A percentile compares a stretch with the other conserved stretches of the same genome.
phyloP scores from a whole-genome alignment of 2,329 filamentous ascomycete genomes.

The Aspergillus eucalypticola region DNA sequence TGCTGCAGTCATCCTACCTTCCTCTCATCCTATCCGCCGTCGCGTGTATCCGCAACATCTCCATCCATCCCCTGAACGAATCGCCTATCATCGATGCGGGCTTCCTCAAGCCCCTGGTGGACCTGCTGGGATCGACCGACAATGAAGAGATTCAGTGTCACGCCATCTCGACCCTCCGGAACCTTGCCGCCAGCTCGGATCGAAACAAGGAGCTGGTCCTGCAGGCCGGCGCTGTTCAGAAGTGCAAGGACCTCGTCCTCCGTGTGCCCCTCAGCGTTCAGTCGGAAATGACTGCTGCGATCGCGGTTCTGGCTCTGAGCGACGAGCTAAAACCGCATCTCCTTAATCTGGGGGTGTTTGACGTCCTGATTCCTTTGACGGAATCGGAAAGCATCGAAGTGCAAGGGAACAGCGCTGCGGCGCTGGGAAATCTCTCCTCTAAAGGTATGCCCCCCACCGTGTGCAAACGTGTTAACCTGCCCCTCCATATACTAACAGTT shows the following conservation, averaged over 20 bases:
- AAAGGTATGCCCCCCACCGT: constrained; percentile 66
- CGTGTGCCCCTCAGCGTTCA: constrained; percentile 93
- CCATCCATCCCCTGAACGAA: constrained; percentile 95
- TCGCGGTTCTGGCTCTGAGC: constrained; percentile 90
- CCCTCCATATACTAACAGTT: constrained; percentile 25
- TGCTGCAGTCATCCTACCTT: constrained; percentile 92
- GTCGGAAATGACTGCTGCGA: constrained; percentile 99
- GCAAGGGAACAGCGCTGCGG: constrained; percentile 95
- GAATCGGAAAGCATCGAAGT: constrained; percentile 96
- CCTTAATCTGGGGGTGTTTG: constrained; percentile 88
- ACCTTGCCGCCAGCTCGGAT: constrained; percentile 93
- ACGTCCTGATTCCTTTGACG: constrained; percentile 91
- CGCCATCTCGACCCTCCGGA: constrained; percentile 93
- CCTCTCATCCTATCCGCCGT: constrained; percentile 95
- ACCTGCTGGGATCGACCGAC: constrained; percentile 89
- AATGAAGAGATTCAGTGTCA: constrained; percentile 99
- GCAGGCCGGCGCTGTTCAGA: constrained; percentile 94
- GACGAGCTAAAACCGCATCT: constrained; percentile 94
- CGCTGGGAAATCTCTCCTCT: constrained; percentile 90
- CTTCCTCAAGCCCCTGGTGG: constrained; percentile 89
- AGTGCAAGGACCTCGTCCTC: constrained; percentile 95
- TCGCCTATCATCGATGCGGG: constrained; percentile 98
- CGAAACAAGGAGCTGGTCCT: constrained; percentile 97
- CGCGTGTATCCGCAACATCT: constrained; percentile 97
- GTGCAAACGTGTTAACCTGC: not conserved